Evolutionary conservation across 1,284 basidiomycete species (phyloP), one percentile per base, ranked within the genome.

Genomic region (Laetiporus sulphureus): DNA sequence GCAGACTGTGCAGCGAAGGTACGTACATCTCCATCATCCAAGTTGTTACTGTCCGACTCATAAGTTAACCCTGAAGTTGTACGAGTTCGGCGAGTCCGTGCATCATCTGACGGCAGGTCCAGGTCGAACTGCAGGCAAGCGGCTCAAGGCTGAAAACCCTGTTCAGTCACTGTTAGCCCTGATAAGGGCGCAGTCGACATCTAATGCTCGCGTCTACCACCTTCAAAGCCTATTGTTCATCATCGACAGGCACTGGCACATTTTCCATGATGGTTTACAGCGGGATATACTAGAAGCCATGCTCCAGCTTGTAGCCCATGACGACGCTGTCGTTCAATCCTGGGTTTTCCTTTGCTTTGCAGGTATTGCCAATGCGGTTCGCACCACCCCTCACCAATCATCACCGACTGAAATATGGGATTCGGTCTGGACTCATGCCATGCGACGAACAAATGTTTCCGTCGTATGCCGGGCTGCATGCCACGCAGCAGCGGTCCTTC

Each of bases 141-240:
- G 78, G 29, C 46, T 55, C 31, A 75, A 66, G 51, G 56, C 67
- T 45, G 79, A 77, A 55, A 79, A 73, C 57, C 79, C 84, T 3
- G 66, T 92, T 40, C 58, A 66, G 2, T 61, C 69, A 4, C 61
- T 92, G 5, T 63, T 91, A 5, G 54, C 63, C 33, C 68, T 71
- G 10, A 72, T 84, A 40, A 69, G 66, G 41, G 43, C 54, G 3
- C 63, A 64, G 11, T 45, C 57, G 4, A 20, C 54, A 13, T 47
- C 51, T 21, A 56, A 53, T 44, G 58, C 63, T 47, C 70, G 71
- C 39, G 59, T 60, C 36, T 83, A 82, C 50, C 73, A 77, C 41
- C 63, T 93, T 1, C 92, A 96, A 62, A 68, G 81, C 3, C 65
- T 95, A 1, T 72, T 92, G n/a, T 94, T 97, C 65, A 67, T 94